Base-by-base conservation (phyloP, 495 filamentous ascomycete species). In the Hypoxylon trugodes region DNA sequence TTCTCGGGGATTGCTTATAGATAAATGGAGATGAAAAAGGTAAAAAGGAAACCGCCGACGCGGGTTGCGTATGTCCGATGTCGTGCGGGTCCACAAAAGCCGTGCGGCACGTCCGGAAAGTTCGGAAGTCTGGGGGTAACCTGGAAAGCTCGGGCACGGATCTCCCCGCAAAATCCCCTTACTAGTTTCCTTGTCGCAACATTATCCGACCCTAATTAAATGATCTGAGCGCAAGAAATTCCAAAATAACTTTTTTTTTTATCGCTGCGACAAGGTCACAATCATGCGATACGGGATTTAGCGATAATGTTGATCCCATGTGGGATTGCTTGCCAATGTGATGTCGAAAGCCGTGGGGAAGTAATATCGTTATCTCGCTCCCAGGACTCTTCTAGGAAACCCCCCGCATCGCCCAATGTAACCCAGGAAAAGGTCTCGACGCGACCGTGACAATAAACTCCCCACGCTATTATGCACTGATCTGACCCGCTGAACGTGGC, bases 351-450 rank as follows among this genome's bases (percentile, higher is more conserved):
- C 54, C 59, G 53, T 59, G 59, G 65, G 65, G 65, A 46, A 5
- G 53, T 54, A 26, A 54, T 46, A 64, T 42, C 46, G 52, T 64
- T 64, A 59, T 68, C 65, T 58, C 49, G 18, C 25, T 25, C 28
- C 48, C 19, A 41, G 45, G 51, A 46, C 48, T 16, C 48, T 40
- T 43, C 54, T 32, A 21, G 50, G 35, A 32, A 42, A 45, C 50
- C 55, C 66, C 66, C 68, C 68, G 59, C 66, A 69, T 57, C 36
- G 15, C n/a, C 58, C 45, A 49, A 69, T 69, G 59, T 62, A 67
- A 61, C 53, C 16, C 58, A 59, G 38, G 21, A 13, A 9, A n/a
- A 46, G 45, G 18, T 24, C 50, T 61, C 45, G 54, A 58, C 49
- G 33, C 30, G 24, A 68, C 47, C 38, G 41, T 40, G 38, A 38